A percentile compares a stretch with the other conserved stretches of the same genome.
Conservation (phyloP, 2,329 filamentous ascomycete genomes). For the Alternaria arbusti region DNA sequence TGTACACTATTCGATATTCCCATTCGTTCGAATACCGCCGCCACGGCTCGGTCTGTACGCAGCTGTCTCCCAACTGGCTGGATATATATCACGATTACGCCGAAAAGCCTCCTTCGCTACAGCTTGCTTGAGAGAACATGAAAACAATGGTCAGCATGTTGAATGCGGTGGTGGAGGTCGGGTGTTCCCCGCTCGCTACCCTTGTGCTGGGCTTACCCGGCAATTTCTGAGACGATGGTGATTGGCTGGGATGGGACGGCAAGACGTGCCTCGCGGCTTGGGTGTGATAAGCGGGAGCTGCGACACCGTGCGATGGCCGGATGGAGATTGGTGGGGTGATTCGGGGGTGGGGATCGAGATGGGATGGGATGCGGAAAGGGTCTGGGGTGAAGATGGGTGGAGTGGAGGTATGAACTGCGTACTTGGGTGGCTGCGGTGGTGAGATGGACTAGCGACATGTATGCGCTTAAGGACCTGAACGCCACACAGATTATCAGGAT, state of each 20-base stretch:
- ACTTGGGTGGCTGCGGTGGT: too few species aligned
- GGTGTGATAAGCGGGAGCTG: neutral
- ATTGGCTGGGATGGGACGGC: neutral
- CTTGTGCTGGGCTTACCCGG: neutral
- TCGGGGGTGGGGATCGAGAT: neutral
- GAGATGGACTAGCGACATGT: too few species aligned
- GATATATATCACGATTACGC: neutral
- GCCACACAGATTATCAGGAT: too few species aligned
- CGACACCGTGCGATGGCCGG: neutral
- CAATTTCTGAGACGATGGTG: neutral
- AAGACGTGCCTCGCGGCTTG: neutral
- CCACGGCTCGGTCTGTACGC: neutral
- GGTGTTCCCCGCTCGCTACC: conserved; percentile 1
- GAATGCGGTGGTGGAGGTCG: neutral
- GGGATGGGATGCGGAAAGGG: neutral
- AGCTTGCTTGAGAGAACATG: neutral
- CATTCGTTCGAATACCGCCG: neutral
- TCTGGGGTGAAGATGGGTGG: too few species aligned
- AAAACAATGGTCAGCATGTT: neutral
- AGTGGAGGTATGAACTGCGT: too few species aligned
- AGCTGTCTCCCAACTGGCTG: neutral
- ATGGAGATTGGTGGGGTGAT: neutral
- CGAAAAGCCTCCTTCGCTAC: neutral
- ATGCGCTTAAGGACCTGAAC: too few species aligned
- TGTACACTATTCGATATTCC: neutral